phyloP scores from a whole-genome alignment of 139 green algal genomes.

The Auxenochlorella pyrenoidosa region DNA sequence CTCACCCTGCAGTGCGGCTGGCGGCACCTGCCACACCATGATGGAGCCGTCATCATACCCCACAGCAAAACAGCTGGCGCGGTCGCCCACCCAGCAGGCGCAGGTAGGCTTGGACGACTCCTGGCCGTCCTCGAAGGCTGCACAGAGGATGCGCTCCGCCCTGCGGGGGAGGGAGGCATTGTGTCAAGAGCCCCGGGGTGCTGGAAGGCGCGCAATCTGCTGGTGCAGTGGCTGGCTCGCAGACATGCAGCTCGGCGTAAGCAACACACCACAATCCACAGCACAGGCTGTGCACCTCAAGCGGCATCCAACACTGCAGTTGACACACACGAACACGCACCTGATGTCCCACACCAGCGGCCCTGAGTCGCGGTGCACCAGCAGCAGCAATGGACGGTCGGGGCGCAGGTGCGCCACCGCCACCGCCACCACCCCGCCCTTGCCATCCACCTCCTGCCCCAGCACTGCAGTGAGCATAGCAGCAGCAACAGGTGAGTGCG shows the following conservation, averaged over 20 bases:
- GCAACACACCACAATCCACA: no score
- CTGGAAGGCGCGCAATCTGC: no score
- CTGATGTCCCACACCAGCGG: slow-evolving; percentile 61
- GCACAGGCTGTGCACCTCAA: no score
- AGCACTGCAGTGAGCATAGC: slow-evolving; percentile 38
- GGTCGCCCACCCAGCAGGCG: slow-evolving; percentile 69
- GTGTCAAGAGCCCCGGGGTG: neutral
- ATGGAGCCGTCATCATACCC: slow-evolving; percentile 72
- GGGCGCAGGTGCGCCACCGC: slow-evolving; percentile 11
- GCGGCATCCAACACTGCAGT: no score
- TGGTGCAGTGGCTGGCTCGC: no score
- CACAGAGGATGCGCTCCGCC: slow-evolving; percentile 37
- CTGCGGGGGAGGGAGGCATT: neutral
- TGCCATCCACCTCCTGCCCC: slow-evolving; percentile 40
- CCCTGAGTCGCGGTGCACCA: slow-evolving; percentile 52
- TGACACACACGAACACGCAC: neutral
- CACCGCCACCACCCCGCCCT: slow-evolving; percentile 45
- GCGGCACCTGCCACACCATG: slow-evolving; percentile 62
- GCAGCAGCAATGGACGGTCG: slow-evolving; percentile 44
- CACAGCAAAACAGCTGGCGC: slow-evolving; percentile 63
- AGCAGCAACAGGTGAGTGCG: neutral
- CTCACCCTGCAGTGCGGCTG: slow-evolving; percentile 28
- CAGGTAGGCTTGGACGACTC: slow-evolving; percentile 48
- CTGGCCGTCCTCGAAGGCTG: slow-evolving; percentile 10
- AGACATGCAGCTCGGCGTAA: no score